Conservation (phyloP, 106 monocot genomes). For the Acorus gramineus region DNA sequence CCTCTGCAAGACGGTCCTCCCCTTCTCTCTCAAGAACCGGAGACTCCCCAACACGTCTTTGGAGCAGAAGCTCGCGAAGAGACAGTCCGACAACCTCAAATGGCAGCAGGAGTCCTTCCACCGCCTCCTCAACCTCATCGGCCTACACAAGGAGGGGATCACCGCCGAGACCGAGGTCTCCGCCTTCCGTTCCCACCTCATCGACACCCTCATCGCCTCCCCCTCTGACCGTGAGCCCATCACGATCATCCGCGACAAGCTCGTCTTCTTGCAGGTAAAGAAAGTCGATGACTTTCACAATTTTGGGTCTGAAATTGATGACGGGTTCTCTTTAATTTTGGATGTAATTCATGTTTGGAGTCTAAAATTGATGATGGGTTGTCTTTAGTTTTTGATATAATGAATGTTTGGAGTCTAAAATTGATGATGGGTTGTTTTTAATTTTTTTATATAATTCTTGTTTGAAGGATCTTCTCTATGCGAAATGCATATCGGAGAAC, state of each 20-base stretch:
- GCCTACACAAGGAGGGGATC: slow-evolving; percentile 75
- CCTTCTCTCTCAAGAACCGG: slow-evolving; percentile 49
- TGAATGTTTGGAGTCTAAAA: not conserved
- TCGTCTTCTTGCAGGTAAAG: slow-evolving; percentile 77
- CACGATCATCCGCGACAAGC: slow-evolving; percentile 59
- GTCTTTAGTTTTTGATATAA: not conserved
- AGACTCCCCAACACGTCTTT: slow-evolving; percentile 18
- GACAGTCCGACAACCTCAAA: slow-evolving; percentile 60
- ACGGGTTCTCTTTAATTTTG: not conserved
- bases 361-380: not conserved
- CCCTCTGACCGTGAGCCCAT: slow-evolving; percentile 41
- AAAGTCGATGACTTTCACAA: not conserved
- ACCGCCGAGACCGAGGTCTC: slow-evolving; percentile 45
- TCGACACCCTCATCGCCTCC: slow-evolving; percentile 65
- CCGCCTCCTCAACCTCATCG: slow-evolving; percentile 68
- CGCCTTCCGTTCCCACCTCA: slow-evolving; percentile 53
- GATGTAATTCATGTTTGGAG: too few species aligned
- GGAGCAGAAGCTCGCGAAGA: slow-evolving; percentile 52
- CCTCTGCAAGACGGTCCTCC: slow-evolving; percentile 81
- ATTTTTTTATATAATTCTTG: not conserved
- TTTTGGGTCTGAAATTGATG: not conserved
- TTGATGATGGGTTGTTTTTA: not conserved
- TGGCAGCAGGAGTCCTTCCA: slow-evolving; percentile 99
- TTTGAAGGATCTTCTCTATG: slow-evolving; percentile 63
- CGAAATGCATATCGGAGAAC: slow-evolving; percentile 68